phyloP scores from a whole-genome alignment of 1,284 basidiomycete species.

The Boletellus sp. region DNA sequence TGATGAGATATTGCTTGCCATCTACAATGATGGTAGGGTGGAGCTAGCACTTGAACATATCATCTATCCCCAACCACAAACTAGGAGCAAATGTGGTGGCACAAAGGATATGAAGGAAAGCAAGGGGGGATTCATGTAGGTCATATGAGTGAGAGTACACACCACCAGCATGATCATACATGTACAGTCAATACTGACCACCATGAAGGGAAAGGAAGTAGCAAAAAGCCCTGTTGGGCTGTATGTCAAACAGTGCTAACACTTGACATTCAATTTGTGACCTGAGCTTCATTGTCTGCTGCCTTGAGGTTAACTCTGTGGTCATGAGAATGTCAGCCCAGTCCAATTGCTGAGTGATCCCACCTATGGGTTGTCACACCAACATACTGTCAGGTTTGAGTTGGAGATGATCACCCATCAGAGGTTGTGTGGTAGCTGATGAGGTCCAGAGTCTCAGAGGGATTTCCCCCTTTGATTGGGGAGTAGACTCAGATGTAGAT shows the following conservation, averaged over 20 bases:
- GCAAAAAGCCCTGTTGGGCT: neutral
- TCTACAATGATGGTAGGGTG: neutral
- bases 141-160: neutral
- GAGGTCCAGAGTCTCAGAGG: neutral
- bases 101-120: neutral
- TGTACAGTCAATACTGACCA: neutral
- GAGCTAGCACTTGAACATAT: neutral
- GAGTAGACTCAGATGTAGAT: too few relatives aligned
- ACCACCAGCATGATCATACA: neutral
- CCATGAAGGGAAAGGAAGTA: neutral
- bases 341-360: neutral
- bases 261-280: neutral
- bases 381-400: constrained; percentile 1
- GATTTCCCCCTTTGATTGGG: too few relatives aligned
- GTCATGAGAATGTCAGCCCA: constrained; percentile 2
- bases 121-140: neutral
- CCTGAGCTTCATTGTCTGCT: neutral
- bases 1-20: neutral
- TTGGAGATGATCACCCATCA: neutral
- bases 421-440: neutral
- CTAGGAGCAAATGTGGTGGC: neutral
- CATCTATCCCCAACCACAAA: neutral
- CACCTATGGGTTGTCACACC: neutral
- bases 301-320: neutral
- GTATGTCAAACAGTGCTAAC: neutral